These are phyloP conservation scores for Trypanosoma theileri DNA, from an alignment of 208 protist species.

Conservation along the genomic window DNA sequence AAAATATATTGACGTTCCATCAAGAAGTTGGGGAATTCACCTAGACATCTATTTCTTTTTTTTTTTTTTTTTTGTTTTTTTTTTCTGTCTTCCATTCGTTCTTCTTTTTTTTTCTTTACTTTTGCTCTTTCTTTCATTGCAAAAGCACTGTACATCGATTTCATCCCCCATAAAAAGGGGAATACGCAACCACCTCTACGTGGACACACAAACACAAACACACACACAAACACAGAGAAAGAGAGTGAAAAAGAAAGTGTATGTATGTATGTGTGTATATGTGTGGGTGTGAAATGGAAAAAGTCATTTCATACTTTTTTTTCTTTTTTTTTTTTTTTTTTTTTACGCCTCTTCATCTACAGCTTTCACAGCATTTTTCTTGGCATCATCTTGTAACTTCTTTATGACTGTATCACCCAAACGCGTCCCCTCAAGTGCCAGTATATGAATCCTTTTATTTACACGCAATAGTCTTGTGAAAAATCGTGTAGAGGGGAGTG, in stretches of 20 bases:
- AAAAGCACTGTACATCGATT: neutral
- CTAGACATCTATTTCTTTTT: too few species aligned
- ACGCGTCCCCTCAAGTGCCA: constrained; percentile 67
- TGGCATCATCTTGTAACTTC: constrained; percentile 52
- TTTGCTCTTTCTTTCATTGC: neutral
- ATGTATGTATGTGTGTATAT: neutral
- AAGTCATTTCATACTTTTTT: constrained; percentile 1
- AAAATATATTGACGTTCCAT: too few species aligned
- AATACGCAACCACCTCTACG: neutral
- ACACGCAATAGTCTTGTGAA: constrained; percentile 68
- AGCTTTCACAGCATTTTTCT: constrained; percentile 20
- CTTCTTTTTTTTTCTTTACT: neutral
- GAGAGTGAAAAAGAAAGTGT: neutral
- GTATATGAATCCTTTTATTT: constrained; percentile 54
- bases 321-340: constrained; percentile 23
- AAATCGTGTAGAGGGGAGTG: constrained; percentile 68
- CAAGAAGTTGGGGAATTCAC: too few species aligned
- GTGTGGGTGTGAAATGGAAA: constrained; percentile 4
- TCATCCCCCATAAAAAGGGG: neutral
- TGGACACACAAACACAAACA: constrained; percentile 3
- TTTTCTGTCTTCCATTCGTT: neutral
- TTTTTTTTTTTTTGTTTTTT: neutral
- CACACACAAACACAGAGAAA: constrained; percentile 3
- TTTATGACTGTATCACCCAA: constrained; percentile 59
- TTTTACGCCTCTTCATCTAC: constrained; percentile 5